phyloP scores from a whole-genome alignment of 129 eudicot genomes.

The Flaveria sonorensis region DNA sequence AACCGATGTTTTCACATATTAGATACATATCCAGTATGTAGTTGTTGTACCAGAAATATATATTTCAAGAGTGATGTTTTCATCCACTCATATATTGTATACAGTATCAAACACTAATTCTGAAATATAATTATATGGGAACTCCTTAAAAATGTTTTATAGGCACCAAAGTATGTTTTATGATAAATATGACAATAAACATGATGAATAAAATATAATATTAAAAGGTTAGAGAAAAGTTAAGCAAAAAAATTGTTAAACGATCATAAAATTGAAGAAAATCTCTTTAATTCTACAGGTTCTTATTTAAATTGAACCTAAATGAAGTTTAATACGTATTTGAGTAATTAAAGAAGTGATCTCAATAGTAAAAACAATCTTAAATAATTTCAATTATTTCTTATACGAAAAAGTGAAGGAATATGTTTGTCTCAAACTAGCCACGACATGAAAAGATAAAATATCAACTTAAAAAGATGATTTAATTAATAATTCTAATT shows the following conservation, averaged over 20 bases:
- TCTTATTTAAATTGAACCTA: background rate
- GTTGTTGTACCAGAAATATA: too few relatives aligned
- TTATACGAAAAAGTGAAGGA: background rate
- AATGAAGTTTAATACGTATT: background rate
- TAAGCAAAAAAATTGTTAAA: background rate
- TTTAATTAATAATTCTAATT: background rate
- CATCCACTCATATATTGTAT: too few relatives aligned
- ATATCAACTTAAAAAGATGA: background rate
- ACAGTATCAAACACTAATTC: too few relatives aligned
- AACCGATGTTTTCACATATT: too few relatives aligned
- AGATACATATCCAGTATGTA: too few relatives aligned
- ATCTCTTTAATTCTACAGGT: background rate
- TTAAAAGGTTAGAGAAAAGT: background rate
- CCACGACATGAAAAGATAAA: background rate
- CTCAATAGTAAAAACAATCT: background rate
- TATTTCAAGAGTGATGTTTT: too few relatives aligned
- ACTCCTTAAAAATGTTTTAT: too few relatives aligned
- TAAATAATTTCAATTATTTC: too few relatives aligned
- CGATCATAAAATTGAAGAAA: background rate
- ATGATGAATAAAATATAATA: background rate
- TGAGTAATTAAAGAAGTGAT: background rate
- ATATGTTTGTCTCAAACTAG: background rate
- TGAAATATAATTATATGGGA: too few relatives aligned
- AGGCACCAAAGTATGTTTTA: background rate
- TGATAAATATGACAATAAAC: background rate